phyloP scores from a whole-genome alignment of 1,139 yeast species.

The Blastobotrys petasosporus region DNA sequence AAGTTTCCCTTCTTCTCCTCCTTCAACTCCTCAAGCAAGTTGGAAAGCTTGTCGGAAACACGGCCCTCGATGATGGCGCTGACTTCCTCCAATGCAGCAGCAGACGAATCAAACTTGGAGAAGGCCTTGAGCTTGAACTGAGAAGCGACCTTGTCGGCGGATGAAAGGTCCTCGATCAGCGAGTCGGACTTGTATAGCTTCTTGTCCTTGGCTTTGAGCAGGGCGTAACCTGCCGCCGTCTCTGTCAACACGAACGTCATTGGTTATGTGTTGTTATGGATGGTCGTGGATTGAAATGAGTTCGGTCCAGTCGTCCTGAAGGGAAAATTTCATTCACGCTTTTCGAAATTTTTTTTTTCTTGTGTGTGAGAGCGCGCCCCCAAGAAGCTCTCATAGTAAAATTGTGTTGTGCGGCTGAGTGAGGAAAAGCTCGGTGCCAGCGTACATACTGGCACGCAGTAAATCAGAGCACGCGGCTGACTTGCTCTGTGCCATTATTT shows the following conservation, averaged over 20 bases:
- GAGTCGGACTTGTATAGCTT: conserved; percentile 83
- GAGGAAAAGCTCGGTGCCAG: too few relatives aligned
- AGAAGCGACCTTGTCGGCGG: conserved; percentile 72
- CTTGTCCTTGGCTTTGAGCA: conserved; percentile 94
- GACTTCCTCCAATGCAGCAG: conserved; percentile 94
- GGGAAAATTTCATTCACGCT: too few relatives aligned
- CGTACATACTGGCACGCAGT: too few relatives aligned
- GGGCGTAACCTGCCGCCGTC: conserved; percentile 98
- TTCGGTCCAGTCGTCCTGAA: too few relatives aligned
- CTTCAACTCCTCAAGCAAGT: conserved; percentile 71
- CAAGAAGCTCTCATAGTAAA: too few relatives aligned
- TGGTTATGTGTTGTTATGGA: conserved; percentile 1
- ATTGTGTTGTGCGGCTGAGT: too few relatives aligned
- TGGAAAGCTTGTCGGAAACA: conserved; percentile 78
- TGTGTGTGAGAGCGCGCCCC: too few relatives aligned
- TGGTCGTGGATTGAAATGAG: background rate
- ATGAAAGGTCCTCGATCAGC: conserved; percentile 69
- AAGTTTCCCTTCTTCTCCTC: conserved; percentile 85
- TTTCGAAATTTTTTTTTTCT: too few relatives aligned
- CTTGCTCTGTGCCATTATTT: too few relatives aligned
- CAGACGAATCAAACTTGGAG: conserved; percentile 90
- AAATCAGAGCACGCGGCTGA: too few relatives aligned
- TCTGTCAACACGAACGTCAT: conserved; percentile 97
- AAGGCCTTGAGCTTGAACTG: conserved; percentile 90
- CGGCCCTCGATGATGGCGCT: conserved; percentile 88